Evolutionary conservation across 495 filamentous ascomycete genomes (phyloP).

Genomic region (Xylaria sp.): DNA sequence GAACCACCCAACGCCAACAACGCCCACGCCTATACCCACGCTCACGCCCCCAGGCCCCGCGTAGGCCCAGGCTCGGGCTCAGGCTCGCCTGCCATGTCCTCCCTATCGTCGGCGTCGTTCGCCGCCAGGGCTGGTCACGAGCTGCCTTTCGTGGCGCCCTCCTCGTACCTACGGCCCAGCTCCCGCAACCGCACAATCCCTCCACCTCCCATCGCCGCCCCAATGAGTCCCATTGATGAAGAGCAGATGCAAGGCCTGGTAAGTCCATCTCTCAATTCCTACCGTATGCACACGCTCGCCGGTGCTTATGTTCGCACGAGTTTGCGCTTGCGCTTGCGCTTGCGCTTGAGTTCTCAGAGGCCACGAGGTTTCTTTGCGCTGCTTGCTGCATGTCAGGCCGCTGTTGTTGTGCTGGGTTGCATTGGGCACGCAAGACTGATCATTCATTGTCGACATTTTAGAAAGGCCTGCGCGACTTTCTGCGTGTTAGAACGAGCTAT

Average conservation of each 20-base stretch:
- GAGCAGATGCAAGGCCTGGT: slow-evolving; percentile 95
- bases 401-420: not conserved
- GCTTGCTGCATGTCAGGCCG: not conserved
- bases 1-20: slow-evolving; percentile 7
- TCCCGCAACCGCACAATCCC: slow-evolving; percentile 54
- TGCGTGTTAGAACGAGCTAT: slow-evolving; percentile 96
- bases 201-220: slow-evolving; percentile 54
- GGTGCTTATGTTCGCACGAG: slow-evolving; percentile 4
- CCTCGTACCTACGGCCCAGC: slow-evolving; percentile 81
- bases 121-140: slow-evolving; percentile 51
- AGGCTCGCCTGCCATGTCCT: slow-evolving; percentile 19
- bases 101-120: slow-evolving; percentile 2
- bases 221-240: slow-evolving; percentile 78
- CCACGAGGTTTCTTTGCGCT: not conserved
- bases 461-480: slow-evolving; percentile 92
- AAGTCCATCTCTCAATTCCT: slow-evolving; percentile 45
- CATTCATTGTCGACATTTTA: slow-evolving; percentile 42
- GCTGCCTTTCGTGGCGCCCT: slow-evolving; percentile 75
- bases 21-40: not conserved
- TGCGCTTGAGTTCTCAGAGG: not conserved
- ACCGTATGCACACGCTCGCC: not conserved
- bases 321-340: not conserved
- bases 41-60: slow-evolving; percentile 16
- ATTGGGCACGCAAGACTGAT: slow-evolving; percentile 22
- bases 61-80: not conserved